phyloP scores from a whole-genome alignment of 2,329 filamentous ascomycete species.

The Diaporthe citri region DNA sequence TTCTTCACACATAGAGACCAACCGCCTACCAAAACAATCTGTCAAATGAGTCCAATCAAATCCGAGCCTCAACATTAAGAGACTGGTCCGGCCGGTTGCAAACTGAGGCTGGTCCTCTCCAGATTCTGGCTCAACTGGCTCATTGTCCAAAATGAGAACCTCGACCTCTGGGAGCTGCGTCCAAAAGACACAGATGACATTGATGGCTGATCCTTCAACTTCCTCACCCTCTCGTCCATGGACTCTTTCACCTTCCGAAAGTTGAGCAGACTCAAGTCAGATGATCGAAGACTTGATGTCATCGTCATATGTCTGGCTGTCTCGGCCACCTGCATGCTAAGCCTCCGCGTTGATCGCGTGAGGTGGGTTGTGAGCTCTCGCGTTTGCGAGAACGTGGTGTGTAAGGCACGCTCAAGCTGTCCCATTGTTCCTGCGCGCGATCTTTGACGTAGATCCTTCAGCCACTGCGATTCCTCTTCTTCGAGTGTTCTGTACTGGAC shows the following conservation, averaged over 20 bases:
- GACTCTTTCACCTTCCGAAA: constrained; percentile 2
- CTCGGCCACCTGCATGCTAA: not conserved
- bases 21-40: not conserved
- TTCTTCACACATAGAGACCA: not conserved
- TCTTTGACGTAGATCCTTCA: not conserved
- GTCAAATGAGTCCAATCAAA: not conserved
- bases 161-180: not conserved
- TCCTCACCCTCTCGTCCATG: not conserved
- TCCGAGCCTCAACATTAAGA: not conserved
- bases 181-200: not conserved
- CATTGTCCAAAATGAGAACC: not conserved
- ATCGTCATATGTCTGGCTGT: not conserved
- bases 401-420: not conserved
- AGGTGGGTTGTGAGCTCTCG: not conserved
- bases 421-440: not conserved
- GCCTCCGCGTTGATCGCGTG: not conserved
- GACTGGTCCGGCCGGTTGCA: not conserved
- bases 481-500: not conserved
- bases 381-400: not conserved
- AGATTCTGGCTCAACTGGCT: not conserved
- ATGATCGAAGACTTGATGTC: not conserved
- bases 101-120: not conserved
- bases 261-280: not conserved
- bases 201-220: not conserved
- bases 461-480: not conserved